Evolutionary conservation across 306 rosid species (phyloP).

Genomic region (Inga laurina): DNA sequence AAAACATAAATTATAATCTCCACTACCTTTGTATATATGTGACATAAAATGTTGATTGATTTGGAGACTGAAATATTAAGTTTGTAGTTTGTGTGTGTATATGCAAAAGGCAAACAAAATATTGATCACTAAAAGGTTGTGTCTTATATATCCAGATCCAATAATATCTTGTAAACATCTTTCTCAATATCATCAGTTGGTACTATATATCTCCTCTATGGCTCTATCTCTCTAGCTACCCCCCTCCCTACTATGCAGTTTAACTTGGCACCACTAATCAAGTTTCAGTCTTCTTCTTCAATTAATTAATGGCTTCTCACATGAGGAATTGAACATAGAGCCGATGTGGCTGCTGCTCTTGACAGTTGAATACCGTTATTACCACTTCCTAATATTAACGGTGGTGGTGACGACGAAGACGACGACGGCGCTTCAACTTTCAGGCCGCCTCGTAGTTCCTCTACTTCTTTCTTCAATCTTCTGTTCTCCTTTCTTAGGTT

Average conservation of each 20-base stretch:
- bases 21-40: no score
- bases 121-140: no score
- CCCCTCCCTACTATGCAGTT: not conserved
- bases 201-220: no score
- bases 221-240: no score
- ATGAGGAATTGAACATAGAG: conserved; percentile 37
- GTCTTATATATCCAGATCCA: no score
- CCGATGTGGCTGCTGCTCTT: conserved; percentile 38
- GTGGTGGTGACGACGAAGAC: not conserved
- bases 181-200: no score
- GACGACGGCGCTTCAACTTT: conserved; percentile 1
- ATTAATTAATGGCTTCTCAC: conserved; percentile 1
- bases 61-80: no score
- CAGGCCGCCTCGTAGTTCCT: not conserved
- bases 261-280: not conserved
- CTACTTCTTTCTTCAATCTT: conserved; percentile 14
- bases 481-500: not conserved
- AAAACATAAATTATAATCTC: no score
- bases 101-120: no score
- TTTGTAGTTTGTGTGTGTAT: no score
- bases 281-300: not conserved
- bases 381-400: not conserved
- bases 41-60: no score
- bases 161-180: no score
- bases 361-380: conserved; percentile 16